Conservation (phyloP, 495 filamentous ascomycete species). For the Penicillium tannophilum region DNA sequence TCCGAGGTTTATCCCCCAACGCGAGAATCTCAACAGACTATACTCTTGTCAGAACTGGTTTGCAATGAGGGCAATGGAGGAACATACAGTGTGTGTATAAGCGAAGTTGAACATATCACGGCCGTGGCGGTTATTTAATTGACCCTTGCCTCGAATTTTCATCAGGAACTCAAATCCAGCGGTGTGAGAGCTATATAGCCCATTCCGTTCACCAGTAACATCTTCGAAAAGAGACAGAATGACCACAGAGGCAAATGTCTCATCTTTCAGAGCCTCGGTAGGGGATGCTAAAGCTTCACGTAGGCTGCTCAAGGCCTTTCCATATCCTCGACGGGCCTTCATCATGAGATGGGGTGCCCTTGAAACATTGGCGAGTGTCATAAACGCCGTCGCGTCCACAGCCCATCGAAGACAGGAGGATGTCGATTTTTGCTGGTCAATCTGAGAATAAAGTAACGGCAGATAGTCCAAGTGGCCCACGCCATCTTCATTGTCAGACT, state of each 20-base stretch:
- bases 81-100: constrained; percentile 43
- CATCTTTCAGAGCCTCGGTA: constrained; percentile 39
- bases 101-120: constrained; percentile 48
- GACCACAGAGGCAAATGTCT: constrained; percentile 45
- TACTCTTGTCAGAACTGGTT: constrained; percentile 6
- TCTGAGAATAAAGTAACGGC: constrained; percentile 38
- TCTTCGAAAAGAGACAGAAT: constrained; percentile 46
- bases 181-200: constrained; percentile 44
- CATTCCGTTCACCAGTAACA: constrained; percentile 43
- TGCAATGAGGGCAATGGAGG: background rate
- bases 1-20: constrained; percentile 38
- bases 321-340: constrained; percentile 39
- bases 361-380: constrained; percentile 37
- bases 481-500: constrained; percentile 23
- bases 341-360: constrained; percentile 32
- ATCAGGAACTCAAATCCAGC: constrained; percentile 45
- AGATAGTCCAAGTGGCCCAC: constrained; percentile 41
- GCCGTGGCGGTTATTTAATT: constrained; percentile 35
- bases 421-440: constrained; percentile 7
- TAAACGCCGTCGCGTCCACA: constrained; percentile 43
- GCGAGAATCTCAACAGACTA: constrained; percentile 46
- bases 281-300: constrained; percentile 33
- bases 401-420: constrained; percentile 40
- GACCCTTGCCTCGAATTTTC: constrained; percentile 38
- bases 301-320: constrained; percentile 36